A percentile compares a stretch with the other conserved stretches of the same genome.
These are phyloP conservation scores for Detonula confervacea DNA, from an alignment of 352 stramenopile species.

Conservation along the genomic window DNA sequence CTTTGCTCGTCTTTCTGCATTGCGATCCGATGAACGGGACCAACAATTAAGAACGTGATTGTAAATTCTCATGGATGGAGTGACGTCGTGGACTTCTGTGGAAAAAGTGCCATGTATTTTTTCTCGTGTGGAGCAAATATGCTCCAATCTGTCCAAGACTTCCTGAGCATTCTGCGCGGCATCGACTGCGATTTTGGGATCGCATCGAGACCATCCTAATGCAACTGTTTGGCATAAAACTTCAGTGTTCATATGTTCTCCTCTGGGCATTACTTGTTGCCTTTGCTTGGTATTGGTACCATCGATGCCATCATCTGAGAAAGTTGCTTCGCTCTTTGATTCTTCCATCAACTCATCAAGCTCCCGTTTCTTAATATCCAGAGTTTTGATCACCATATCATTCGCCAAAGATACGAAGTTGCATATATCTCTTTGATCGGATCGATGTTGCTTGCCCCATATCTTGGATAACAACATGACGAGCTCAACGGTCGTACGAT, in stretches of 20 bases:
- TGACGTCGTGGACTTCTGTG: slow-evolving; percentile 15
- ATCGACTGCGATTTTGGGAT: slow-evolving; percentile 29
- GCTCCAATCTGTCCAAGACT: slow-evolving; percentile 42
- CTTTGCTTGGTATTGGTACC: too few relatives aligned
- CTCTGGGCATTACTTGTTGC: too few relatives aligned
- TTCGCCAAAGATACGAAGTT: background rate
- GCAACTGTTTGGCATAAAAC: slow-evolving; percentile 41
- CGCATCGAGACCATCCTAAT: slow-evolving; percentile 50
- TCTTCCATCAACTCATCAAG: background rate
- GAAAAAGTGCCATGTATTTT: background rate
- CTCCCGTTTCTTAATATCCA: background rate
- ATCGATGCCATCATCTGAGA: background rate
- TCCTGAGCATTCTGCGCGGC: slow-evolving; percentile 34
- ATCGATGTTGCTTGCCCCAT: slow-evolving; percentile 25
- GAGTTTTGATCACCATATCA: background rate
- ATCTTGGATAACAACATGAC: slow-evolving; percentile 38
- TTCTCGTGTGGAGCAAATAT: slow-evolving; percentile 17
- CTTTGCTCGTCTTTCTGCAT: slow-evolving; percentile 31
- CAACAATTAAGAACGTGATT: slow-evolving; percentile 52
- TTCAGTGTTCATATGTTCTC: slow-evolving; percentile 32
- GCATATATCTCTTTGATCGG: background rate
- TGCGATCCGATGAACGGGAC: slow-evolving; percentile 31
- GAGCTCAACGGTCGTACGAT: slow-evolving; percentile 29
- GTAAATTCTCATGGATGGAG: slow-evolving; percentile 35
- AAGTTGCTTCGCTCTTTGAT: background rate